These are phyloP conservation scores for Didymella arachidicola DNA, from an alignment of 2,329 filamentous ascomycete genomes.

Conservation along the genomic window DNA sequence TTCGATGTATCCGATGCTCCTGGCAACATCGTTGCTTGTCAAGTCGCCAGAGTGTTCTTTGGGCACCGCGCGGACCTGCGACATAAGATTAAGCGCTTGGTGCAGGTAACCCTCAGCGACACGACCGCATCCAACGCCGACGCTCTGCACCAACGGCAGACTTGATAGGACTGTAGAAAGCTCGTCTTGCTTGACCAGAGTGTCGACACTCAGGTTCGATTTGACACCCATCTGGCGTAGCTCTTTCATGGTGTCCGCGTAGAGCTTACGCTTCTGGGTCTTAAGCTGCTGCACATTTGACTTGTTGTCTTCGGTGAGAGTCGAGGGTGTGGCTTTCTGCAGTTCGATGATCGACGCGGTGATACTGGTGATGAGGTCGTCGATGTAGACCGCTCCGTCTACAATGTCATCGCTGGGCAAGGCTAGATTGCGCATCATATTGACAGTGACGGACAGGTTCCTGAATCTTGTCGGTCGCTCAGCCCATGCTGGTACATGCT, in stretches of 20 bases:
- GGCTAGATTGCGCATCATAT: slow-evolving; percentile 75
- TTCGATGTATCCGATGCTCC: slow-evolving; percentile 86
- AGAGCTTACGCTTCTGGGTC: slow-evolving; percentile 85
- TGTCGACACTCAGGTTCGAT: slow-evolving; percentile 77
- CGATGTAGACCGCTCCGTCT: slow-evolving; percentile 66
- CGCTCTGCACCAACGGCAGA: slow-evolving; percentile 33
- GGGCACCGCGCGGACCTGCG: slow-evolving; percentile 70
- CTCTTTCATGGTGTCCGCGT: slow-evolving; percentile 84
- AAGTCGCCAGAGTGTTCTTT: slow-evolving; percentile 85
- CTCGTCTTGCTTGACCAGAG: slow-evolving; percentile 76
- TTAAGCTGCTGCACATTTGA: slow-evolving; percentile 86
- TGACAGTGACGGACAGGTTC: slow-evolving; percentile 72
- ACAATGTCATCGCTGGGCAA: slow-evolving; percentile 61
- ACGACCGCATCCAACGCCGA: slow-evolving; percentile 39
- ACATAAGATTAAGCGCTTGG: slow-evolving; percentile 76
- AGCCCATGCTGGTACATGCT: slow-evolving; percentile 42
- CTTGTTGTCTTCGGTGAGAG: slow-evolving; percentile 88
- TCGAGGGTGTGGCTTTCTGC: slow-evolving; percentile 80
- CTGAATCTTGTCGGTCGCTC: slow-evolving; percentile 70
- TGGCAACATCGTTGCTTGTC: slow-evolving; percentile 77
- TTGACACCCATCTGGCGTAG: slow-evolving; percentile 89
- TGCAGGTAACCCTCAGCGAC: slow-evolving; percentile 76
- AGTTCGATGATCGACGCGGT: slow-evolving; percentile 74
- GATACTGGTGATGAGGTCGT: slow-evolving; percentile 73
- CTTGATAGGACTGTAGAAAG: slow-evolving; percentile 73